Conservation (phyloP, 1,284 basidiomycete genomes). For the Bondarzewia mesenterica region DNA sequence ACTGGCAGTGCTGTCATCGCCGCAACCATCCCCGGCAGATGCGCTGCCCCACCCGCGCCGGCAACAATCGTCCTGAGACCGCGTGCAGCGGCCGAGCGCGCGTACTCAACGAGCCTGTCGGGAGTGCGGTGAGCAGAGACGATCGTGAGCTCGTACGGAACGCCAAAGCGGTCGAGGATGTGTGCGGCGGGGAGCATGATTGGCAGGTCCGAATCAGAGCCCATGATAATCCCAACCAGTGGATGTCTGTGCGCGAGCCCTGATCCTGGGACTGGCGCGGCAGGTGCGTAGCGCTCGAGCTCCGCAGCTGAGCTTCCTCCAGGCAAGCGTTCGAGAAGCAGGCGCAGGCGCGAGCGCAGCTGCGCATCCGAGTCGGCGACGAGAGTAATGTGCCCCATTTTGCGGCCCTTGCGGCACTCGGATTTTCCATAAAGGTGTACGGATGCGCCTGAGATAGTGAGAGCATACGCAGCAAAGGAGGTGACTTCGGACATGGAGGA, state of each 20-base stretch:
- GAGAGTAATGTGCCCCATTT: slow-evolving; percentile 97
- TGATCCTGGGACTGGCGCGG: slow-evolving; percentile 29
- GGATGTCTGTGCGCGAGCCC: slow-evolving; percentile 64
- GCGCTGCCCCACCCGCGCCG: slow-evolving; percentile 95
- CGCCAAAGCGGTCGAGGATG: slow-evolving; percentile 73
- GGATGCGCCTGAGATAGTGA: slow-evolving; percentile 68
- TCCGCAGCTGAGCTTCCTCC: slow-evolving; percentile 39
- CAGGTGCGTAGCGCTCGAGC: slow-evolving; percentile 49
- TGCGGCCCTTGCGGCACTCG: slow-evolving; percentile 84
- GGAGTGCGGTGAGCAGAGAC: slow-evolving; percentile 97
- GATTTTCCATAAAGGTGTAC: slow-evolving; percentile 93
- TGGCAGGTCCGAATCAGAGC: slow-evolving; percentile 95
- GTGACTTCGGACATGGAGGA: slow-evolving; percentile 55
- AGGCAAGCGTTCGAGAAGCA: slow-evolving; percentile 62
- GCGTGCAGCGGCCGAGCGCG: slow-evolving; percentile 66
- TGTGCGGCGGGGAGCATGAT: slow-evolving; percentile 87
- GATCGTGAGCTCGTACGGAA: slow-evolving; percentile 94
- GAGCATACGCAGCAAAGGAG: slow-evolving; percentile 46
- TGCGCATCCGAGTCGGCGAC: slow-evolving; percentile 80
- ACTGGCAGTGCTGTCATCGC: slow-evolving; percentile 91
- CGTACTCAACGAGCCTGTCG: slow-evolving; percentile 79
- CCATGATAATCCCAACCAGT: slow-evolving; percentile 95
- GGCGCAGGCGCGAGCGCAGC: slow-evolving; percentile 61
- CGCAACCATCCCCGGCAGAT: slow-evolving; percentile 97
- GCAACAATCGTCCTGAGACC: slow-evolving; percentile 84